Conservation (phyloP, 2,329 filamentous ascomycete species). For the Purpureocillium takamizusanense region DNA sequence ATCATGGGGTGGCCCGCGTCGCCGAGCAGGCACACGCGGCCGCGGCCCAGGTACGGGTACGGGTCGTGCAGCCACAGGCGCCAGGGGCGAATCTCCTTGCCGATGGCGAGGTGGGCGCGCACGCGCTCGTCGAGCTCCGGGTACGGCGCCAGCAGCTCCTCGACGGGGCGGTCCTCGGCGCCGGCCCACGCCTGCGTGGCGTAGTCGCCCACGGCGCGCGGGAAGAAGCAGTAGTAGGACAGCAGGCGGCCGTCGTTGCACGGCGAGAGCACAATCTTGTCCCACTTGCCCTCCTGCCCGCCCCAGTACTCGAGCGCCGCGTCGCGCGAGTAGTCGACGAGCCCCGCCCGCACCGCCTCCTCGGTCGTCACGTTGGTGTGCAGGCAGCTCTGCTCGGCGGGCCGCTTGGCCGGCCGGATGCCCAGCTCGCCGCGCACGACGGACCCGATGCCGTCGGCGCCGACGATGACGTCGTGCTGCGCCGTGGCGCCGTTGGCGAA, state of each 20-base stretch:
- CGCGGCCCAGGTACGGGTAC: conserved; percentile 47
- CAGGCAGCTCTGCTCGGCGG: conserved; percentile 51
- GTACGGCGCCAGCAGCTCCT: conserved; percentile 52
- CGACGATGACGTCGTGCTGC: conserved; percentile 51
- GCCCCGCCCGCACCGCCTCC: conserved; percentile 48
- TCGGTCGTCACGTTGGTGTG: conserved; percentile 56
- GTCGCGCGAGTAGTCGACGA: conserved; percentile 54
- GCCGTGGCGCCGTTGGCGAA: conserved; percentile 43
- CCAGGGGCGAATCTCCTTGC: conserved; percentile 56
- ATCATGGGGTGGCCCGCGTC: conserved; percentile 61
- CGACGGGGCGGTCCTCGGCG: conserved; percentile 39
- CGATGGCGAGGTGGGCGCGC: conserved; percentile 46
- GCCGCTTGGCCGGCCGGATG: conserved; percentile 49
- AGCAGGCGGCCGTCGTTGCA: conserved; percentile 57
- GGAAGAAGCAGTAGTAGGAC: conserved; percentile 64
- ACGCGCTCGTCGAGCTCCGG: conserved; percentile 51
- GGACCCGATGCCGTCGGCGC: conserved; percentile 60
- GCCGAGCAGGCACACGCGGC: conserved; percentile 47
- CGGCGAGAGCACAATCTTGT: conserved; percentile 63
- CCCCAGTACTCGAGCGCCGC: conserved; percentile 63
- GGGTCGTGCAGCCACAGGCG: conserved; percentile 52
- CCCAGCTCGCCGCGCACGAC: conserved; percentile 54
- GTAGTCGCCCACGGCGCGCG: conserved; percentile 46
- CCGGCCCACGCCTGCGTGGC: conserved; percentile 50
- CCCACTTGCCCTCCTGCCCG: conserved; percentile 51